These are phyloP conservation scores for Aspergillus spinulosporus DNA, from an alignment of 2,329 filamentous ascomycete genomes.

Conservation along the genomic window DNA sequence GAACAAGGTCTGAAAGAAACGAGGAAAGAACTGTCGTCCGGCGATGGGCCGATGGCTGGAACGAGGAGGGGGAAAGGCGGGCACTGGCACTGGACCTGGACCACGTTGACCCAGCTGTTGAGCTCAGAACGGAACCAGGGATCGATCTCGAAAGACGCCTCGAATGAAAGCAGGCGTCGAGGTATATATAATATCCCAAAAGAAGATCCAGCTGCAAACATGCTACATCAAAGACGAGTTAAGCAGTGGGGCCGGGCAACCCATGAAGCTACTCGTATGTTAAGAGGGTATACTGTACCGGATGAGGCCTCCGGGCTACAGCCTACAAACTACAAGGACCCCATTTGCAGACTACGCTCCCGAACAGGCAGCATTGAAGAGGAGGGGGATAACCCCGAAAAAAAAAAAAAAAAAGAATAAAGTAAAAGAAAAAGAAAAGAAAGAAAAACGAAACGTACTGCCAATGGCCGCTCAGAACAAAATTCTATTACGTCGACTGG, in stretches of 20 bases:
- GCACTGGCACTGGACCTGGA: background rate
- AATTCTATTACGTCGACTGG: conserved; percentile 4
- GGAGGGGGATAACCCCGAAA: background rate
- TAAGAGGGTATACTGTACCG: background rate
- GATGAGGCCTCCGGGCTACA: background rate
- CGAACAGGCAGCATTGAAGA: background rate
- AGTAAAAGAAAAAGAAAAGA: too few species aligned
- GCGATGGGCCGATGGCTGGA: conserved; percentile 7
- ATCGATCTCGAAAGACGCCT: background rate
- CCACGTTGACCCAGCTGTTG: background rate
- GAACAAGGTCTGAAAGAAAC: background rate
- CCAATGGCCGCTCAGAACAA: conserved; percentile 14
- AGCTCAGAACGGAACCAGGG: background rate
- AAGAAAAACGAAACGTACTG: conserved; percentile 5
- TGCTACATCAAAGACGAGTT: background rate
- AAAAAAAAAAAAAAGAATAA: too few species aligned
- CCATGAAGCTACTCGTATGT: background rate
- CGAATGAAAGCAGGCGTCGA: background rate
- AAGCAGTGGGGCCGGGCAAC: conserved; percentile 9
- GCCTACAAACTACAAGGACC: background rate
- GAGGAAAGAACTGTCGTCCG: conserved; percentile 1
- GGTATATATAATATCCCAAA: background rate
- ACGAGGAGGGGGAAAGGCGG: conserved; percentile 7
- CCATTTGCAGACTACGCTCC: background rate
- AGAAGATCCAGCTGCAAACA: background rate